These are phyloP conservation scores for Chlamydomonas sp. DNA, from an alignment of 139 green algal genomes.

Conservation along the genomic window DNA sequence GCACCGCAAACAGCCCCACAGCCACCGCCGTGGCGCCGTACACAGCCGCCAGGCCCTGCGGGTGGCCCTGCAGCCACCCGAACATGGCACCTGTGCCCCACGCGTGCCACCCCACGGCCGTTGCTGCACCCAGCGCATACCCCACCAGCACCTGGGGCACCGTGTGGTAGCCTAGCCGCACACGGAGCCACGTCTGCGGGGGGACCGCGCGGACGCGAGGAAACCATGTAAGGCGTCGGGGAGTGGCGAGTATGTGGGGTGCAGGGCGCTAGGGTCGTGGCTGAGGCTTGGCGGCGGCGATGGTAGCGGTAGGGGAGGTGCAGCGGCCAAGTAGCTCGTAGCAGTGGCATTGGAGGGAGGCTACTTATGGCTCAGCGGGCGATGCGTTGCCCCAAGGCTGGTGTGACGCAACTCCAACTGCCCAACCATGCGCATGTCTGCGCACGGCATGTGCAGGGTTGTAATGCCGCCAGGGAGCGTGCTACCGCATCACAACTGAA, in stretches of 20 bases:
- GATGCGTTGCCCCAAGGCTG: too few relatives aligned
- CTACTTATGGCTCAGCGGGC: too few relatives aligned
- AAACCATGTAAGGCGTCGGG: neutral
- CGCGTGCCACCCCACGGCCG: slow-evolving; percentile 41
- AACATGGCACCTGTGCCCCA: neutral
- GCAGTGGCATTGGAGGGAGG: too few relatives aligned
- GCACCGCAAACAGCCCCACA: slow-evolving; percentile 21
- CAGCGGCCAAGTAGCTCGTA: too few relatives aligned
- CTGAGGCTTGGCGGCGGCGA: too few relatives aligned
- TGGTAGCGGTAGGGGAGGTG: too few relatives aligned
- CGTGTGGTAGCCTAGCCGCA: slow-evolving; percentile 78
- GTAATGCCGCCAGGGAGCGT: too few relatives aligned
- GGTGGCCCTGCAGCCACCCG: neutral
- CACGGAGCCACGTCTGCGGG: slow-evolving; percentile 71
- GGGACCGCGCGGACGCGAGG: neutral
- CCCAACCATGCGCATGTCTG: too few relatives aligned
- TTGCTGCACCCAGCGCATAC: slow-evolving; percentile 54
- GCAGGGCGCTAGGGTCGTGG: too few relatives aligned
- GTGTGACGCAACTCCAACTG: too few relatives aligned
- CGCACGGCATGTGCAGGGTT: too few relatives aligned
- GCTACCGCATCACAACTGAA: too few relatives aligned
- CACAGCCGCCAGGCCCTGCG: neutral
- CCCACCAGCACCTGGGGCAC: slow-evolving; percentile 73
- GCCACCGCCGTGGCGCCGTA: slow-evolving; percentile 22
- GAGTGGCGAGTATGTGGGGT: neutral